Percentiles rank a stretch among this genome's conserved stretches.
phyloP scores from a whole-genome alignment of 108 stramenopile species.

The Cyclotella cryptica region DNA sequence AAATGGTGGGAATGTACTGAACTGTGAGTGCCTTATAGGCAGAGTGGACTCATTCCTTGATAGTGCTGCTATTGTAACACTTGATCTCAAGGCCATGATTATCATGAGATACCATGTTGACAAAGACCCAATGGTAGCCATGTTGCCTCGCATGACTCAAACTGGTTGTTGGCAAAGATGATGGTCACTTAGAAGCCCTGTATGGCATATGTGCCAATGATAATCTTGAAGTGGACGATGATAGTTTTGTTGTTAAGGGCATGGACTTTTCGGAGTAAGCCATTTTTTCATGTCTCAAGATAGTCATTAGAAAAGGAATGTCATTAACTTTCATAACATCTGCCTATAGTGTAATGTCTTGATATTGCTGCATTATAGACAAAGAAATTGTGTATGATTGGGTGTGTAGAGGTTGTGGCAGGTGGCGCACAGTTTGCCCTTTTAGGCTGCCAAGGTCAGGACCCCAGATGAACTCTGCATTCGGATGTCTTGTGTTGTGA shows the following conservation, averaged over 20 bases:
- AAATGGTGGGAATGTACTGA: neutral
- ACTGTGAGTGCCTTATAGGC: neutral
- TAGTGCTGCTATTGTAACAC: too few species aligned
- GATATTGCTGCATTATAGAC: slow-evolving; percentile 25
- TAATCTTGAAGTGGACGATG: slow-evolving; percentile 7
- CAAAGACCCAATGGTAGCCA: too few species aligned
- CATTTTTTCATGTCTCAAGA: too few species aligned
- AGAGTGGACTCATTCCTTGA: neutral
- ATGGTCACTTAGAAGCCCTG: neutral
- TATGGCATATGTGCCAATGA: neutral
- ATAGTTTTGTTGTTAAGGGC: neutral
- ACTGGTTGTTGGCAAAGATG: neutral
- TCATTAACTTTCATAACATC: slow-evolving; percentile 57
- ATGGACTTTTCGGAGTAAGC: slow-evolving; percentile 6
- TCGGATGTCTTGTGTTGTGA: neutral
- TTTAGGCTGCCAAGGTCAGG: neutral
- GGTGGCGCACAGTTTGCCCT: neutral
- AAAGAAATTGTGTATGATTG: slow-evolving; percentile 16
- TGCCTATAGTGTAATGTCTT: slow-evolving; percentile 29
- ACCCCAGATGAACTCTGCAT: slow-evolving; percentile 2
- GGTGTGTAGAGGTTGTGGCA: too few species aligned
- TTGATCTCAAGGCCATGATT: too few species aligned
- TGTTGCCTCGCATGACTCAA: neutral
- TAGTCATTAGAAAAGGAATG: slow-evolving; percentile 55
- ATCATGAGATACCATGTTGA: too few species aligned